Percentiles rank a stretch among this genome's conserved stretches.
These are phyloP conservation scores for Thamnidium elegans DNA, from an alignment of 192 early-diverging fungal species.

Conservation along the genomic window DNA sequence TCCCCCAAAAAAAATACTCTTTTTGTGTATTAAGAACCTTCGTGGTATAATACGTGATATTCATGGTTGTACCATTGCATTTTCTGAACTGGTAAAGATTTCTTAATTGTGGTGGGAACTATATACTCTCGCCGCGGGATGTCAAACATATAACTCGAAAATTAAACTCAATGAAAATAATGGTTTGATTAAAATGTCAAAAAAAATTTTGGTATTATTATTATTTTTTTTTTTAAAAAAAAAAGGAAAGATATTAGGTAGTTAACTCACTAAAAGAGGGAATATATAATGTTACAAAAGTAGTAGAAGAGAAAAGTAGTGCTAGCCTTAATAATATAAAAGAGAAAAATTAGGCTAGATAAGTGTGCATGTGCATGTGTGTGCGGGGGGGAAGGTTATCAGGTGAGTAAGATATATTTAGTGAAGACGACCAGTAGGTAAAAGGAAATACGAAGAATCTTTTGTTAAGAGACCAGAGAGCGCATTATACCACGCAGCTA, in stretches of 20 bases:
- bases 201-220: too few relatives aligned
- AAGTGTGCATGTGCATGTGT: neutral
- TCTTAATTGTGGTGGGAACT: neutral
- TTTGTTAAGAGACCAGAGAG: constrained; percentile 57
- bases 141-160: too few relatives aligned
- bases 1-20: neutral
- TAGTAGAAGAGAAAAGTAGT: neutral
- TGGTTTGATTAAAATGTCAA: neutral
- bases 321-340: neutral
- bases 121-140: too few relatives aligned
- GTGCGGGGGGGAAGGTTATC: neutral
- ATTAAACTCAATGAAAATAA: neutral
- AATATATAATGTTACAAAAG: too few relatives aligned
- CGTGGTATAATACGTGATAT: neutral
- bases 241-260: neutral
- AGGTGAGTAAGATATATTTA: constrained; percentile 11
- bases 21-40: neutral
- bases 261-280: neutral
- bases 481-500: constrained; percentile 76
- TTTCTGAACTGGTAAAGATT: neutral
- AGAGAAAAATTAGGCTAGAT: neutral
- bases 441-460: constrained; percentile 51
- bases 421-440: constrained; percentile 41
- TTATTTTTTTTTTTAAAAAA: neutral
- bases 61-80: neutral